Conservation (phyloP, 1,284 basidiomycete genomes). For the Flammula alnicola region DNA sequence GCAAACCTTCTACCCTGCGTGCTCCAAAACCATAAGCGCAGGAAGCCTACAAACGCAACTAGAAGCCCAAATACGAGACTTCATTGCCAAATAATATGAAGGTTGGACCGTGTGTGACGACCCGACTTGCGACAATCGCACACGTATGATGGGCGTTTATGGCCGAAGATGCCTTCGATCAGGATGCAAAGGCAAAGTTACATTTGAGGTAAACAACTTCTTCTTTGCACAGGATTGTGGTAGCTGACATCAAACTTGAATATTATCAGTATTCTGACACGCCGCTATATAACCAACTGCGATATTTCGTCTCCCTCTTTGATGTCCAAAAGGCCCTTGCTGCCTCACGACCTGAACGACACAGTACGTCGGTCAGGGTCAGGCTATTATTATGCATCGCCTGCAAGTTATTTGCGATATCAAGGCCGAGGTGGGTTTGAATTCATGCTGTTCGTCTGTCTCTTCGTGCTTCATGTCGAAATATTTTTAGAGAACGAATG, state of each 20-base stretch:
- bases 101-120: constrained; percentile 91
- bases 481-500: constrained; percentile 82
- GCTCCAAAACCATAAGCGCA: constrained; percentile 55
- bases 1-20: constrained; percentile 62
- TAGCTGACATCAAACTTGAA: not conserved
- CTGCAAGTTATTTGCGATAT: constrained; percentile 2
- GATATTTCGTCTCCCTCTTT: constrained; percentile 83
- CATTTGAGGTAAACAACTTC: constrained; percentile 70
- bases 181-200: constrained; percentile 71
- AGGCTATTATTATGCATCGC: not conserved
- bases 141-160: constrained; percentile 93
- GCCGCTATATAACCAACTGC: constrained; percentile 85
- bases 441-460: too few relatives aligned
- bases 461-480: constrained; percentile 61
- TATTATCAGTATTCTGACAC: constrained; percentile 77
- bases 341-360: constrained; percentile 46
- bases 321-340: constrained; percentile 69
- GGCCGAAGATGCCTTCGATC: constrained; percentile 77
- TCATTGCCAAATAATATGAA: constrained; percentile 87
- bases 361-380: constrained; percentile 52
- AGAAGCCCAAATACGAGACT: constrained; percentile 81
- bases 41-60: constrained; percentile 84
- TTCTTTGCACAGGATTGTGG: not conserved
- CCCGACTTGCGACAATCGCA: constrained; percentile 79
- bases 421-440: too few relatives aligned